Conservation (phyloP, 768 basidiomycete genomes). For the Lentinula sp. region DNA sequence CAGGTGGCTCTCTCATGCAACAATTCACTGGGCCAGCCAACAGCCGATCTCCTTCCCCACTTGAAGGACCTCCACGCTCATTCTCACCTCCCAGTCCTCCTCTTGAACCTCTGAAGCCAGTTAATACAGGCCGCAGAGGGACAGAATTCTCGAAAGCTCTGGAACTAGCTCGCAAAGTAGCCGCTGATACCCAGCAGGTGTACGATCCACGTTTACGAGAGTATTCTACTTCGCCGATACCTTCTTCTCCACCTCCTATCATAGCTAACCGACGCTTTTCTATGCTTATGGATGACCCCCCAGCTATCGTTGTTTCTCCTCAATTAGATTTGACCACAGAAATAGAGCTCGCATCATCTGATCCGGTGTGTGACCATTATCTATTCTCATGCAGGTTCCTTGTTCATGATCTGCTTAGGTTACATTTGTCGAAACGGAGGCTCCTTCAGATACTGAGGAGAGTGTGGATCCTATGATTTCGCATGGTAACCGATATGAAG, state of each 20-base stretch:
- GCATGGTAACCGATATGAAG: background rate
- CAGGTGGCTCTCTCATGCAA: background rate
- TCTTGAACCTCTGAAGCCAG: background rate
- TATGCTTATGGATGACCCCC: background rate
- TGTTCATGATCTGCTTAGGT: background rate
- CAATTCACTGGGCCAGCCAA: background rate
- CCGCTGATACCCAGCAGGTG: slow-evolving; percentile 16
- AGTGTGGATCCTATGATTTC: background rate
- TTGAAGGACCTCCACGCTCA: background rate
- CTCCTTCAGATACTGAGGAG: background rate
- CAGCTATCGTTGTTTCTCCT: slow-evolving; percentile 1
- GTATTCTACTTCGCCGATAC: slow-evolving; percentile 9
- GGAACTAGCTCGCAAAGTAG: slow-evolving; percentile 33
- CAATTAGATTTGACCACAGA: background rate
- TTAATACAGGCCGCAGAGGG: slow-evolving; percentile 13
- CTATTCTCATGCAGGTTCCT: background rate
- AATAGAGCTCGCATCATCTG: background rate
- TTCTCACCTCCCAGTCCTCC: slow-evolving; percentile 7
- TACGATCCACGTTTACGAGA: slow-evolving; percentile 11
- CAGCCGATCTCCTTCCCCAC: slow-evolving; percentile 5
- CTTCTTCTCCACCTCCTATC: slow-evolving; percentile 6
- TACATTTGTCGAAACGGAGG: background rate
- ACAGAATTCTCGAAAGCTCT: slow-evolving; percentile 35
- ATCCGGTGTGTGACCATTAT: slow-evolving; percentile 1
- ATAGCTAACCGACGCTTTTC: slow-evolving; percentile 4